Base-by-base conservation (phyloP, 2,329 filamentous ascomycete genomes). In the Aspergillus pseudoterreus region DNA sequence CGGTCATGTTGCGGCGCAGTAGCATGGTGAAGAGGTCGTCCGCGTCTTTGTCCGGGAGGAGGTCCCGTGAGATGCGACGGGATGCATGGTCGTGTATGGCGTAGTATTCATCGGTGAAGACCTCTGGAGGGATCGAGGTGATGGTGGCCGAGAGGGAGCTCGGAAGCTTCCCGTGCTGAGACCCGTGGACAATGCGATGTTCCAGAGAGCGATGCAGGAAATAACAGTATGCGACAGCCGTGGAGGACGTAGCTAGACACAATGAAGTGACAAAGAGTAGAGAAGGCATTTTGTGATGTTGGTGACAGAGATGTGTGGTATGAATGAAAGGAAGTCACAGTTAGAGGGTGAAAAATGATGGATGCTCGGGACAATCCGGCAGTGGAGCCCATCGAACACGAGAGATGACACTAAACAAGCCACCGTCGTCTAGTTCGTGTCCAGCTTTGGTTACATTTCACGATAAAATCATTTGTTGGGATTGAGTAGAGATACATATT, bases 1-100 rank as follows among this genome's bases (percentile, higher is more conserved):
- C 54, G 3, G 45, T 54, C 64, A 72, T 69, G 35, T 69, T 72
- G 36, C 65, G 64, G 4, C 67, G 65, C 11, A 69, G 47, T 6
- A 71, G 62, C 1, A 56, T 50, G 14, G 56, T 64, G 42, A 71
- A 61, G 4, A 70, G 53, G 1, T 63, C 57, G 0, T 53, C 36
- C 1, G 55, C 36, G 4, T 59, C 43, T 6, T 46, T 22, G n/a
- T 47, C 22, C 1, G 63, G 61, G 5, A 67, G 57, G 1, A 52
- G 53, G 5, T 43, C 46, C n/a, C 58, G 60, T 1, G 57, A 47
- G 1, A 66, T 52, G 2, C 60, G 52, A 14, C 59, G 57, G 1
- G 58, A 62, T 21, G 60, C 56, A 5, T 50, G 53, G 46, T 66
- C 64, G 47, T 65, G 58, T 12, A 67, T 22, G 1, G 56, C 46